Evolutionary conservation across 2,329 filamentous ascomycete genomes (phyloP), one percentile per base, ranked within the genome.

Genomic region (Cadophora gregata): DNA sequence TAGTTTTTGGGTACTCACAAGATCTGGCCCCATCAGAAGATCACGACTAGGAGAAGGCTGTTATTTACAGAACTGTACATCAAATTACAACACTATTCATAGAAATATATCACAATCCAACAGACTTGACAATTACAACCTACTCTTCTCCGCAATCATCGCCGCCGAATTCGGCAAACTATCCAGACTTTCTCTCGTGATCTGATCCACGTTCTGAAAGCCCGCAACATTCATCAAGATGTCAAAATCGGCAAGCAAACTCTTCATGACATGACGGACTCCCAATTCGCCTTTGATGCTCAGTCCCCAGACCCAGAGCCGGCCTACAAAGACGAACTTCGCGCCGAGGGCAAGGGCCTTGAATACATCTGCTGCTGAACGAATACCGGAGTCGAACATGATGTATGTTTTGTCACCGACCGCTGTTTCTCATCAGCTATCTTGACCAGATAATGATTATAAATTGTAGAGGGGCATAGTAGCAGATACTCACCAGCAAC

Each of bases 331-430:
- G 33, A 88, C 86, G 69, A 88, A 88, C 70, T 85, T 85, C 0
- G 87, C 87, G 1, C 87, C 86, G 8, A 89, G 76, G 0, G 86
- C 86, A 16, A 89, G 78, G 0, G 86, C 87, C 73, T 89, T 89
- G 74, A 86, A 82, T 12, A 88, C 81, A 71, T 89, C 87, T 16
- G 83, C 81, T 1, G 83, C 85, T 5, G 83, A 81, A 0, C 86
- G 80, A 0, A 89, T 78, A 2, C 87, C 86, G 1, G 83, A 86
- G 76, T 89, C 86, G 75, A 83, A 89, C 59, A 67, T 58, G 27
- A 68, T 70, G 24, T 65, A 66, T 7, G 38, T 68, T 36, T 71
- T 66, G 21, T 71, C 67, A 9, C 70, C 70, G 24, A 72, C 66
- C 36, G 70, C 71, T 70, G 19, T 1, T 31, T 19, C 7, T 6